These are phyloP conservation scores for Penicillium rolfsii DNA, from an alignment of 2,329 filamentous ascomycete genomes.

Conservation along the genomic window DNA sequence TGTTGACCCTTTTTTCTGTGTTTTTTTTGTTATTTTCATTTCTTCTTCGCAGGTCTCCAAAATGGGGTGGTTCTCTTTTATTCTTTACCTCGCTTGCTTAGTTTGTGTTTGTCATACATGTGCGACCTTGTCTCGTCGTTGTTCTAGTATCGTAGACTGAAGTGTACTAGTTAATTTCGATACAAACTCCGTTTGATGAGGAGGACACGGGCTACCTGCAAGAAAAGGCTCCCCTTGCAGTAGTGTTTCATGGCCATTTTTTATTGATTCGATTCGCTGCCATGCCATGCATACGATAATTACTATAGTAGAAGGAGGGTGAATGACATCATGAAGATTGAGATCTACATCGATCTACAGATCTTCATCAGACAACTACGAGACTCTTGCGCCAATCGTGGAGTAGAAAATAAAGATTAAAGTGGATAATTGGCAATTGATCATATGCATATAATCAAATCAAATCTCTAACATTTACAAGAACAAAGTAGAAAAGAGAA, in stretches of 20 bases:
- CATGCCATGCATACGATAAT: too few species aligned
- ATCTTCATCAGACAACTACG: not conserved
- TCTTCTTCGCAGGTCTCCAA: not conserved
- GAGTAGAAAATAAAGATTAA: not conserved
- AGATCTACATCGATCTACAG: not conserved
- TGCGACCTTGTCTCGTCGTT: not conserved
- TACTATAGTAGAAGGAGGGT: not conserved
- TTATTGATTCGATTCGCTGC: too few species aligned
- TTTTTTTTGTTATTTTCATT: slow-evolving; percentile 3
- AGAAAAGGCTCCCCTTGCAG: not conserved
- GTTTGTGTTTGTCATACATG: not conserved
- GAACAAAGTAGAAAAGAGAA: not conserved
- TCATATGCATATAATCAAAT: slow-evolving; percentile 1
- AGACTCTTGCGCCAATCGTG: not conserved
- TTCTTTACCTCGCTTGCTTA: too few species aligned
- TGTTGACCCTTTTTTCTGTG: too few species aligned
- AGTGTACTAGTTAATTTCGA: not conserved
- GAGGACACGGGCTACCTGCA: not conserved
- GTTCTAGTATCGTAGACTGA: not conserved
- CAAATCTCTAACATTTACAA: slow-evolving; percentile 15
- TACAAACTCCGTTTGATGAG: too few species aligned
- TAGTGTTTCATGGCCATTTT: too few species aligned
- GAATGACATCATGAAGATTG: not conserved
- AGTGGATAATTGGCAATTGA: not conserved
- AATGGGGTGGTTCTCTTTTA: not conserved